These are phyloP conservation scores for Polytrichum commune DNA, from an alignment of 225 moss, liverwort and hornwort species.

Conservation along the genomic window DNA sequence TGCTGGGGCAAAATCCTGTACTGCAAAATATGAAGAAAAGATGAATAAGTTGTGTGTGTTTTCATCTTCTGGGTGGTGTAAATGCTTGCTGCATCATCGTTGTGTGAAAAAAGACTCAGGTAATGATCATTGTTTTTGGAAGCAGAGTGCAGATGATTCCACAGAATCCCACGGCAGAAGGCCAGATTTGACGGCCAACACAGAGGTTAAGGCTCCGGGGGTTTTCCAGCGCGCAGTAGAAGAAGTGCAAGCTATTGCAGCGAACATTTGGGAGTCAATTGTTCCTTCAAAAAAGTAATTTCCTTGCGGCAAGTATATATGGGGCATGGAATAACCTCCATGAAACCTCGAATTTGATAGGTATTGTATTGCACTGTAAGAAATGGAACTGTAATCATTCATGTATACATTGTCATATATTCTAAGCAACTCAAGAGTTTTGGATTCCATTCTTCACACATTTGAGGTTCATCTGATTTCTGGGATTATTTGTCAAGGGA, in stretches of 20 bases:
- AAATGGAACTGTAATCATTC: neutral
- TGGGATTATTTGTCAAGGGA: too few relatives aligned
- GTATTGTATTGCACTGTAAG: neutral
- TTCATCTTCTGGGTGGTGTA: too few relatives aligned
- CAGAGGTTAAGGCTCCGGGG: conserved; percentile 43
- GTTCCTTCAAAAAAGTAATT: conserved; percentile 36
- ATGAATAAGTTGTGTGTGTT: neutral
- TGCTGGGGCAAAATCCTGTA: too few relatives aligned
- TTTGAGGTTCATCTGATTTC: too few relatives aligned
- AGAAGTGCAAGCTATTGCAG: conserved; percentile 46
- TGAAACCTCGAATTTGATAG: neutral
- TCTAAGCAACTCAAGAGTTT: too few relatives aligned
- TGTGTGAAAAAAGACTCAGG: neutral
- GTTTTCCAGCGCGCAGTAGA: conserved; percentile 31
- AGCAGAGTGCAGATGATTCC: conserved; percentile 23
- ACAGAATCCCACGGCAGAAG: conserved; percentile 25
- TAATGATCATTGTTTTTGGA: neutral
- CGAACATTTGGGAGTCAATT: conserved; percentile 28
- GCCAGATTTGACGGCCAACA: conserved; percentile 30
- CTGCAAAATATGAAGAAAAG: neutral
- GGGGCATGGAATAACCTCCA: neutral
- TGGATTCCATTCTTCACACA: too few relatives aligned
- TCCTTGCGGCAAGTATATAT: too few relatives aligned
- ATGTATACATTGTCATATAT: too few relatives aligned
- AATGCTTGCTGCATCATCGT: neutral